Percentiles rank a stretch among this genome's conserved stretches.
phyloP scores from a whole-genome alignment of 2,329 filamentous ascomycete genomes.

The Ilyonectria mors-panacis region DNA sequence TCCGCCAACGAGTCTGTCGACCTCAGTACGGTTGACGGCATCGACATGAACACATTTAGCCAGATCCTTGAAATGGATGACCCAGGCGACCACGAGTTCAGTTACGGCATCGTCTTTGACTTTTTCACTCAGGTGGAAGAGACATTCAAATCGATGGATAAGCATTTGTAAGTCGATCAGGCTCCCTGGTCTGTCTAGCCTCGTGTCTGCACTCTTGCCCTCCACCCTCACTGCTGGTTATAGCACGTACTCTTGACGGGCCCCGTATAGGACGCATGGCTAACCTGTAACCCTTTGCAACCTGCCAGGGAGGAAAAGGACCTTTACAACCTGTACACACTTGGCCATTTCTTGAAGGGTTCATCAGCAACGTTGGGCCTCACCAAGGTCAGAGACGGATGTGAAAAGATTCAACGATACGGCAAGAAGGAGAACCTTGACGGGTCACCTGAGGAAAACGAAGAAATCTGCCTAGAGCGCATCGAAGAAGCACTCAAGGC shows the following conservation, averaged over 20 bases:
- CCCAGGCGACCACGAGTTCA: constrained; percentile 88
- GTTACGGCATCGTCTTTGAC: constrained; percentile 86
- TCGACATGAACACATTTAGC: constrained; percentile 87
- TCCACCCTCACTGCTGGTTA: not conserved
- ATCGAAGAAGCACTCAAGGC: constrained; percentile 79
- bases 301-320: constrained; percentile 73
- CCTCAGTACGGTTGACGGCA: constrained; percentile 77
- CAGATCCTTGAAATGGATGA: constrained; percentile 99
- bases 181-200: not conserved
- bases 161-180: constrained; percentile 78
- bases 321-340: constrained; percentile 81
- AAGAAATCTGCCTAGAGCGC: constrained; percentile 76
- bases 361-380: constrained; percentile 95
- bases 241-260: too few species aligned
- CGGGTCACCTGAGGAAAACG: constrained; percentile 77
- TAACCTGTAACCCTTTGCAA: constrained; percentile 14
- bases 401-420: constrained; percentile 96
- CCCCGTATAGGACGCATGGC: not conserved
- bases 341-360: constrained; percentile 97
- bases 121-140: constrained; percentile 93
- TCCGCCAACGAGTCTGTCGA: constrained; percentile 65
- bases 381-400: constrained; percentile 90
- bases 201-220: constrained; percentile 1
- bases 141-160: constrained; percentile 90
- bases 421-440: constrained; percentile 87